Evolutionary conservation across 2,329 filamentous ascomycete species (phyloP), one percentile per base, ranked within the genome.

Genomic region (Aspergillus flavus): DNA sequence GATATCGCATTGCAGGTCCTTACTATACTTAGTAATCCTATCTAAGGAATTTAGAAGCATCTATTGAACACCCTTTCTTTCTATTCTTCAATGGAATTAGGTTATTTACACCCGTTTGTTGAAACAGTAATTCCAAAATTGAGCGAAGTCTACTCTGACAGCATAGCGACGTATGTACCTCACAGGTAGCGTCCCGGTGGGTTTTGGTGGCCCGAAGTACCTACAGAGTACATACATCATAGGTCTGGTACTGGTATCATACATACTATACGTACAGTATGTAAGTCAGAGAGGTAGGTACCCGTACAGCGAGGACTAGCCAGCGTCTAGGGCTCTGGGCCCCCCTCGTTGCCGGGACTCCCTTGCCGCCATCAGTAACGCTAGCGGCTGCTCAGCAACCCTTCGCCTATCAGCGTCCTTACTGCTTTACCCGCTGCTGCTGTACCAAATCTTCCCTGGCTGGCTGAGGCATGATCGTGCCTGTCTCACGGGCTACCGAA

Each of bases 331-430:
- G 59, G 53, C 57, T 63, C 41, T 53, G 48, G 56, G 59, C 55
- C 57, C 61, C 34, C 56, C 66, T 72, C 66, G 75, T 77, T 77
- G 75, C 75, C 73, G 66, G 71, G 75, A 68, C 75, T 77, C 75
- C 75, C 75, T 76, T 76, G 73, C 75, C 75, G 75, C 73, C 68
- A 68, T 68, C 62, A 60, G 63, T 64, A 69, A 64, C 69, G 70
- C 73, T 74, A 74, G 64, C 65, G 62, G 72, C 68, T 72, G 68
- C 71, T 66, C 69, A 75, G 72, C 71, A 73, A 72, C 73, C 67
- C 66, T 68, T 67, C 69, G 68, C 73, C 72, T 75, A 76, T 76
- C 73, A 76, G 68, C 70, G 61, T 64, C 57, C 61, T 63, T 64
- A 50, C 59, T 53, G 56, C 30, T 50, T 39, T 57, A 48, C 54